phyloP scores from a whole-genome alignment of 805 yeast species.

The Candida suzukii region DNA sequence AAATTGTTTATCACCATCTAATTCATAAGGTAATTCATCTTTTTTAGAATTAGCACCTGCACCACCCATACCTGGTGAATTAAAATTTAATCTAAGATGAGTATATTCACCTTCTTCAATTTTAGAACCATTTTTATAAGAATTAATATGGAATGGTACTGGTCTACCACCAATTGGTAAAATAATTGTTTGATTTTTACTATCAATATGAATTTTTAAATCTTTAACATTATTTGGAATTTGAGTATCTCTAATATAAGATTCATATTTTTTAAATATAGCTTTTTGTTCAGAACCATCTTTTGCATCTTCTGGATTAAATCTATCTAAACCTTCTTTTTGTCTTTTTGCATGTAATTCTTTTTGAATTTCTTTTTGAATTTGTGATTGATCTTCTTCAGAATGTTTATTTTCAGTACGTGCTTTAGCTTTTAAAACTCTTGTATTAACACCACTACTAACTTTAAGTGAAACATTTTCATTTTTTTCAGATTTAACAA shows the following conservation, averaged over 20 bases:
- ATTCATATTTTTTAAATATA: constrained; percentile 88
- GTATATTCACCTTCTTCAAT: constrained; percentile 96
- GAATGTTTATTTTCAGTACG: constrained; percentile 69
- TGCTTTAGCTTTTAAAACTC: constrained; percentile 69
- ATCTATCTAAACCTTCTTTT: constrained; percentile 79
- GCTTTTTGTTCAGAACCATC: constrained; percentile 55
- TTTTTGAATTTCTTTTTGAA: constrained; percentile 75
- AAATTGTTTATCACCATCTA: constrained; percentile 77
- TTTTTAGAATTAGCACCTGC: constrained; percentile 52
- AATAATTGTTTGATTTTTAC: constrained; percentile 80
- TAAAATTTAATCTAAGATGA: constrained; percentile 81
- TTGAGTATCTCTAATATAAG: constrained; percentile 89
- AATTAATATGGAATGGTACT: constrained; percentile 93
- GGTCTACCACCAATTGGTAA: constrained; percentile 93
- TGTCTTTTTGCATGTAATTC: constrained; percentile 80
- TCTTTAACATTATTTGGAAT: constrained; percentile 80
- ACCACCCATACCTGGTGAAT: constrained; percentile 64
- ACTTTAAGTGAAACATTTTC: not conserved
- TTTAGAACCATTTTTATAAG: constrained; percentile 90
- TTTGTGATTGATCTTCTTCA: constrained; percentile 73
- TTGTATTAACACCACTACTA: constrained; percentile 38
- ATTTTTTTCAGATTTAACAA: constrained; percentile 9
- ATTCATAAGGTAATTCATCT: constrained; percentile 87
- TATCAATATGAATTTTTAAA: constrained; percentile 79
- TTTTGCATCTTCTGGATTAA: constrained; percentile 70